Base-by-base conservation (phyloP, 306 rosid genomes). In the Vigna mungo region DNA sequence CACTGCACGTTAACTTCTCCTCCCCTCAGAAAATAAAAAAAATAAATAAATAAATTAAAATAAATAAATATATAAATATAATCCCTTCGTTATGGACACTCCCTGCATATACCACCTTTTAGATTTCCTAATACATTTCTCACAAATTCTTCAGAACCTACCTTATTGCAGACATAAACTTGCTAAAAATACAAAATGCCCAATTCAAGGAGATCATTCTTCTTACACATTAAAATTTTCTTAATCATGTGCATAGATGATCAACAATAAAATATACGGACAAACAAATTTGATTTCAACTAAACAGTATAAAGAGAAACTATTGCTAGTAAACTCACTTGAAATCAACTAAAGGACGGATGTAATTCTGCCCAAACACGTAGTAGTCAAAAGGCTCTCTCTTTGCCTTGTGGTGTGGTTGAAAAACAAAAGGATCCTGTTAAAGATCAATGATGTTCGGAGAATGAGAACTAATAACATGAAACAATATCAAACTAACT, bases 331-430 rank as follows among this genome's bases (percentile, higher is more conserved):
- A 76, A 77, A 84, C 90, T 84, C 80, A 92, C 99, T 86, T 82
- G 89, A 86, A 92, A 89, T 96, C 97, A 78, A 92, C 84, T 78
- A 96, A 78, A 55, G 99, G 99, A 72, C 97, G 97, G 63, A 96
- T 85, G 82, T 92, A 96, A 80, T 89, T 91, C 81, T 96, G 99
- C 65, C 99, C 99, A 74, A 96, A 91, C 78, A 49, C 78, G 81
- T 89, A 96, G 89, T 96, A 96, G 89, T 96, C 99, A 87, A 89
- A 96, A 78, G 99, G 99, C 82, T 89, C 91, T 78, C 99, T 87
- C 82, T 91, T 73, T 70, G 98, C 99, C 81, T 88, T 91, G 91
- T 96, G 99, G 81, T 85, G 62, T 75, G 99, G 86, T 74, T 87
- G 61, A 85, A 96, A 96, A 84, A 82, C 89, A 88, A 88, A 96